Evolutionary conservation across 208 protist species (phyloP).

Genomic region (Leishmania lainsoni): DNA sequence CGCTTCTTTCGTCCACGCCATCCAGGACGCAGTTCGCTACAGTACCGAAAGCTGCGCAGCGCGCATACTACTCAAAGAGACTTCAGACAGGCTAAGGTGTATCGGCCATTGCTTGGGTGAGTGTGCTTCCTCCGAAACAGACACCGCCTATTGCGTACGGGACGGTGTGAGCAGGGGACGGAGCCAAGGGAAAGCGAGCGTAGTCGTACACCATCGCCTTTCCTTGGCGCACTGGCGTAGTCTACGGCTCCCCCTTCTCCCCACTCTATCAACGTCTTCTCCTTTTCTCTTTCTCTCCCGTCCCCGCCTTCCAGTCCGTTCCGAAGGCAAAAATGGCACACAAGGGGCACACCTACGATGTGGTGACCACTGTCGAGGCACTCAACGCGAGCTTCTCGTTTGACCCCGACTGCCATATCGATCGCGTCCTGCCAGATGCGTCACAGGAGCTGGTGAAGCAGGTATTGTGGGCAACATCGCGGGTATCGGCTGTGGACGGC

Average conservation of each 20-base stretch:
- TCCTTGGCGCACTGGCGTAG: neutral
- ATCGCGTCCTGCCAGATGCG: conserved; percentile 35
- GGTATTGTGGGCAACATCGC: conserved; percentile 18
- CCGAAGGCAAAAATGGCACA: conserved; percentile 7
- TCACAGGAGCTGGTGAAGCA: conserved; percentile 32
- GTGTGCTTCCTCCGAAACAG: neutral
- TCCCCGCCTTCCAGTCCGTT: neutral
- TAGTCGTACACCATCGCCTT: neutral
- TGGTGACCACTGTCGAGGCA: conserved; percentile 51
- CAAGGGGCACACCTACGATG: conserved; percentile 19
- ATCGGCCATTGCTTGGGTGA: neutral
- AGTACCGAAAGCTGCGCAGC: neutral
- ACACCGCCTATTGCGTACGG: neutral
- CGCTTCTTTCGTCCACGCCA: neutral
- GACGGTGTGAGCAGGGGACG: neutral
- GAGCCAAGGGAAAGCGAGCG: neutral
- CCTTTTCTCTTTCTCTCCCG: neutral
- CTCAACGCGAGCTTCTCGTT: conserved; percentile 58
- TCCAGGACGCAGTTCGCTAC: neutral
- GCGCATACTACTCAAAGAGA: neutral
- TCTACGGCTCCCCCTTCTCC: neutral
- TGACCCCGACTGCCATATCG: conserved; percentile 67
- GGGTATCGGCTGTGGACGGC: conserved; percentile 59
- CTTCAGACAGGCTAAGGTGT: neutral
- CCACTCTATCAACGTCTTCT: neutral